Percentiles rank a stretch among this genome's conserved stretches.
These are phyloP conservation scores for Byssothecium circinans DNA, from an alignment of 2,329 filamentous ascomycete genomes.

Conservation along the genomic window DNA sequence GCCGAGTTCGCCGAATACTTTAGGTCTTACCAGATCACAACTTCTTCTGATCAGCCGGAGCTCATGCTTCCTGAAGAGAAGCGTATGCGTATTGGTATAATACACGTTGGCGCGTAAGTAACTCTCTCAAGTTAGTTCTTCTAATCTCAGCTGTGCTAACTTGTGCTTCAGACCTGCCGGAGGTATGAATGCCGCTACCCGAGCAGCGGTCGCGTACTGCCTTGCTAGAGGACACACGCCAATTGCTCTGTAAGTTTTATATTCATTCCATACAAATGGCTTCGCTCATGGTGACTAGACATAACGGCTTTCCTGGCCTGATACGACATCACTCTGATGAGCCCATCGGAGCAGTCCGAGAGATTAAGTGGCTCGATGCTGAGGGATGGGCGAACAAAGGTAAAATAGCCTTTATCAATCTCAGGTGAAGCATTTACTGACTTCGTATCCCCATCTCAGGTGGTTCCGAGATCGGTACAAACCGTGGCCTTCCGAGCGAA, in stretches of 20 bases:
- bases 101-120: constrained; percentile 81
- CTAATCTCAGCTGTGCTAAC: background rate
- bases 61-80: constrained; percentile 70
- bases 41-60: constrained; percentile 73
- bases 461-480: constrained; percentile 96
- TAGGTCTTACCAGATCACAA: constrained; percentile 86
- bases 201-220: constrained; percentile 91
- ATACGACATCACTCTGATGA: constrained; percentile 85
- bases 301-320: constrained; percentile 95
- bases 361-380: constrained; percentile 90
- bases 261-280: background rate
- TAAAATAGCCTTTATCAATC: too few relatives aligned
- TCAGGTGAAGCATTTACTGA: too few relatives aligned
- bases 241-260: constrained; percentile 63
- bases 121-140: background rate
- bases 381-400: constrained; percentile 92
- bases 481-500: constrained; percentile 86
- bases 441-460: too few relatives aligned
- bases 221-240: constrained; percentile 89
- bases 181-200: constrained; percentile 96
- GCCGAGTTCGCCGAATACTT: constrained; percentile 94
- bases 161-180: constrained; percentile 65
- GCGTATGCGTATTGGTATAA: constrained; percentile 91
- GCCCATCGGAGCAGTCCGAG: constrained; percentile 78
- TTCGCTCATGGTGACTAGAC: constrained; percentile 33